These are phyloP conservation scores for Nannizziopsis barbatae DNA, from an alignment of 2,329 filamentous ascomycete genomes.

Conservation along the genomic window DNA sequence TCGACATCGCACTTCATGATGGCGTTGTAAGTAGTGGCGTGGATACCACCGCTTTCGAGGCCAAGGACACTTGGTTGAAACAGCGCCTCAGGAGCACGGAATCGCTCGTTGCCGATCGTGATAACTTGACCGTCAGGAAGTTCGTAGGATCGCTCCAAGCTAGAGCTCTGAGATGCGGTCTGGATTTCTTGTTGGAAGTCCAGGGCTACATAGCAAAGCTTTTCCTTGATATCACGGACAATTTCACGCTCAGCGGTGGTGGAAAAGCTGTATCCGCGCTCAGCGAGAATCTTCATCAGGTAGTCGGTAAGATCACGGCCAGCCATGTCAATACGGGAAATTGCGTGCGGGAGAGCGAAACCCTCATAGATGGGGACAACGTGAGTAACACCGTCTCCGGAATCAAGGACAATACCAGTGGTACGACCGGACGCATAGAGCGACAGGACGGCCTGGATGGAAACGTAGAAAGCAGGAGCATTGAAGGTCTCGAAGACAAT, in stretches of 20 bases:
- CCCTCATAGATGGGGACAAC: constrained; percentile 99
- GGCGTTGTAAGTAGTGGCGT: constrained; percentile 99
- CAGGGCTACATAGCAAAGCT: constrained; percentile 99
- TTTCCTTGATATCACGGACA: constrained; percentile 99
- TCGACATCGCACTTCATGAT: constrained; percentile 99
- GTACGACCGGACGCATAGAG: constrained; percentile 99
- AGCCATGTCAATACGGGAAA: constrained; percentile 99
- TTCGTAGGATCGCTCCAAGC: constrained; percentile 99
- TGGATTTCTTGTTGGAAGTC: constrained; percentile 99
- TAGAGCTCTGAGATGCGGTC: constrained; percentile 97
- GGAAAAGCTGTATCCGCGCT: constrained; percentile 99
- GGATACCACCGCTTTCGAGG: constrained; percentile 97
- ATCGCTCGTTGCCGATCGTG: constrained; percentile 99
- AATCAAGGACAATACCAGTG: constrained; percentile 99
- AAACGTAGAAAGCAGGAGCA: constrained; percentile 99
- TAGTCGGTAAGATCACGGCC: constrained; percentile 99
- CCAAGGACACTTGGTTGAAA: constrained; percentile 98
- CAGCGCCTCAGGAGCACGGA: constrained; percentile 98
- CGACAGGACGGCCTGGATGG: constrained; percentile 97
- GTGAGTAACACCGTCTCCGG: constrained; percentile 99
- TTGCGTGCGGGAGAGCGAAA: constrained; percentile 99
- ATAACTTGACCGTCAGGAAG: constrained; percentile 99
- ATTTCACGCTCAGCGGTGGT: constrained; percentile 99
- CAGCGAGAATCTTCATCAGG: constrained; percentile 97
- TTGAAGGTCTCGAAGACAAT: constrained; percentile 99